Evolutionary conservation across 805 yeast genomes (phyloP).

Genomic region (Starmerella cellae): DNA sequence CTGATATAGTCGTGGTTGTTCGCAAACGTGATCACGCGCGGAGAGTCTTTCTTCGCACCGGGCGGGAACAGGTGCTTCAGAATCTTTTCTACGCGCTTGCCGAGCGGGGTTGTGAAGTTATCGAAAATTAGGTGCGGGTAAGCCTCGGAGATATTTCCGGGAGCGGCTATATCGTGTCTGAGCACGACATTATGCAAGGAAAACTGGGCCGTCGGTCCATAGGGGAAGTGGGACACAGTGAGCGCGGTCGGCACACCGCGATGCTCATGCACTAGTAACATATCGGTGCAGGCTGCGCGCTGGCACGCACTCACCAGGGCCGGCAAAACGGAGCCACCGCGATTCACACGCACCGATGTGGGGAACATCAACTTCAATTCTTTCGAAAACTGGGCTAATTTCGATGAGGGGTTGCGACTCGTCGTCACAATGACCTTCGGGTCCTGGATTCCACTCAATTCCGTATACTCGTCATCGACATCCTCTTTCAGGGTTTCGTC

Average conservation of each 20-base stretch:
- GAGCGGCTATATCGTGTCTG: constrained; percentile 77
- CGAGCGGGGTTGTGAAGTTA: constrained; percentile 67
- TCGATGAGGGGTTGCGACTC: constrained; percentile 76
- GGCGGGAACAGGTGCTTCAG: constrained; percentile 89
- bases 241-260: constrained; percentile 95
- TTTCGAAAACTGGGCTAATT: constrained; percentile 80
- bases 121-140: constrained; percentile 92
- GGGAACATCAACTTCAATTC: constrained; percentile 86
- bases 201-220: constrained; percentile 93
- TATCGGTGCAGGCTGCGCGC: constrained; percentile 67
- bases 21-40: constrained; percentile 85
- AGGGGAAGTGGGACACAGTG: constrained; percentile 90
- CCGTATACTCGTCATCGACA: constrained; percentile 84
- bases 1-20: constrained; percentile 84
- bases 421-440: constrained; percentile 90
- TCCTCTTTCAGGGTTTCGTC: constrained; percentile 60
- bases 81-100: constrained; percentile 65
- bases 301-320: constrained; percentile 74
- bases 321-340: constrained; percentile 86
- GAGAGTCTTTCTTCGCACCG: constrained; percentile 81
- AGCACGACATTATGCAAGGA: constrained; percentile 87
- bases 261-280: constrained; percentile 83
- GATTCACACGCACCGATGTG: constrained; percentile 70
- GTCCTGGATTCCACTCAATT: constrained; percentile 73
- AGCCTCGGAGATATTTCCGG: constrained; percentile 81